phyloP scores from a whole-genome alignment of 257 asterid species.

The Capsicum chinense region DNA sequence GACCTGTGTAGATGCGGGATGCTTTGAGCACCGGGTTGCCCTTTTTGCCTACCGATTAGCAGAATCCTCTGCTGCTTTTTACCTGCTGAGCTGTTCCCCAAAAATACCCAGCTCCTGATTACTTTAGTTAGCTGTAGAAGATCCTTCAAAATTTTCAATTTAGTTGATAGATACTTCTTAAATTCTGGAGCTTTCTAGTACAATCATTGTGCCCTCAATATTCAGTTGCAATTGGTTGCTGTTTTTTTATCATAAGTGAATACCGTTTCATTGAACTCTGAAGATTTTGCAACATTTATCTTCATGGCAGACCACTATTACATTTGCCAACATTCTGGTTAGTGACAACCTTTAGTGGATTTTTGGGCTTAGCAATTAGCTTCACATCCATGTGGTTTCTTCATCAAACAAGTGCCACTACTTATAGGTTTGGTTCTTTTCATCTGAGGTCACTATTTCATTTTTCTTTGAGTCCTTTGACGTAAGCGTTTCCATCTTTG shows the following conservation, averaged over 20 bases:
- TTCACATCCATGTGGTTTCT: conserved; percentile 99
- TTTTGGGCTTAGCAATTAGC: conserved; percentile 89
- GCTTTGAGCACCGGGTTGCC: not conserved
- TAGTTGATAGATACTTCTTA: not conserved
- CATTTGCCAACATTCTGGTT: conserved; percentile 77
- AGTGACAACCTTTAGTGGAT: conserved; percentile 82
- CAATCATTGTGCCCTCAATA: not conserved
- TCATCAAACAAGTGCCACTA: conserved; percentile 95
- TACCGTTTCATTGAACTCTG: not conserved
- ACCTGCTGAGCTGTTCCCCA: not conserved
- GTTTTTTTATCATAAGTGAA: not conserved
- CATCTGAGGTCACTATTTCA: not conserved
- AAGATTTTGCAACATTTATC: conserved; percentile 22
- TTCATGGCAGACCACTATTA: conserved; percentile 70
- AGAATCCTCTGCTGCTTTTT: not conserved
- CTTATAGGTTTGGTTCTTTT: conserved; percentile 65
- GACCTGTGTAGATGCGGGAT: not conserved
- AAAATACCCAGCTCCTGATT: not conserved
- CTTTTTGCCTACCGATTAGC: not conserved
- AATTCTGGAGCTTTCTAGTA: not conserved
- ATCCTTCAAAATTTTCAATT: not conserved
- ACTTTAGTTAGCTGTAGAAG: not conserved
- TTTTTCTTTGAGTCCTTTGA: not conserved
- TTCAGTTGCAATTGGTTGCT: not conserved
- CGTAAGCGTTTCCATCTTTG: not conserved